Percentiles rank a stretch among this genome's conserved stretches.
phyloP scores from a whole-genome alignment of 768 basidiomycete genomes.

The Tulasnella sp. region DNA sequence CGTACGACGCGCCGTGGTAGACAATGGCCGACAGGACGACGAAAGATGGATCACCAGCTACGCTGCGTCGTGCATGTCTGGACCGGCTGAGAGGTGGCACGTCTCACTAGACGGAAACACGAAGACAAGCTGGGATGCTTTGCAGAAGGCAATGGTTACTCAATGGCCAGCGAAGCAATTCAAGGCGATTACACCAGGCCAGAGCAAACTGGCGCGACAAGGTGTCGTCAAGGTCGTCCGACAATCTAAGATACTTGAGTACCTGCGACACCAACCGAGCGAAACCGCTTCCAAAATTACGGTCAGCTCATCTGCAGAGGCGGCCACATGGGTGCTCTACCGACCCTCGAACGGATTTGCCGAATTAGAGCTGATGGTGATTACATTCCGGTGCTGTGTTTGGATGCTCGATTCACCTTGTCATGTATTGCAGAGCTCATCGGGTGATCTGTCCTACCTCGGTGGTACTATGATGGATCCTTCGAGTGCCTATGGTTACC shows the following conservation, averaged over 20 bases:
- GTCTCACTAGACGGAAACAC: not conserved
- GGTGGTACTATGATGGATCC: not conserved
- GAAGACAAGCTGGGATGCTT: not conserved
- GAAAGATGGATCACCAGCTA: not conserved
- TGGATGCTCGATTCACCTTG: no score
- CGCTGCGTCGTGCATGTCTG: not conserved
- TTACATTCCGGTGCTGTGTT: no score
- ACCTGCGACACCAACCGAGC: not conserved
- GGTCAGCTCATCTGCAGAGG: not conserved
- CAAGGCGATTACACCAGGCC: not conserved
- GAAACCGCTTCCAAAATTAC: not conserved
- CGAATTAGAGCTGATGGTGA: not conserved
- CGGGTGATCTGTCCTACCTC: not conserved
- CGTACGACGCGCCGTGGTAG: not conserved
- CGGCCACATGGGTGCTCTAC: not conserved
- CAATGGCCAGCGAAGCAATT: not conserved
- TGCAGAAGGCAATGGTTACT: not conserved
- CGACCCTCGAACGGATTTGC: not conserved
- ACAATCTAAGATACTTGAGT: not conserved
- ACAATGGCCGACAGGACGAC: not conserved
- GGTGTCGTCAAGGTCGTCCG: not conserved
- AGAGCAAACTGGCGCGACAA: not conserved
- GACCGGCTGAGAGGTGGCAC: not conserved
- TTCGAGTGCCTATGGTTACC: not conserved
- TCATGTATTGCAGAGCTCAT: not conserved